Evolutionary conservation across 768 basidiomycete genomes (phyloP), one percentile per base, ranked within the genome.

Genomic region (Dacryopinax spathularia): DNA sequence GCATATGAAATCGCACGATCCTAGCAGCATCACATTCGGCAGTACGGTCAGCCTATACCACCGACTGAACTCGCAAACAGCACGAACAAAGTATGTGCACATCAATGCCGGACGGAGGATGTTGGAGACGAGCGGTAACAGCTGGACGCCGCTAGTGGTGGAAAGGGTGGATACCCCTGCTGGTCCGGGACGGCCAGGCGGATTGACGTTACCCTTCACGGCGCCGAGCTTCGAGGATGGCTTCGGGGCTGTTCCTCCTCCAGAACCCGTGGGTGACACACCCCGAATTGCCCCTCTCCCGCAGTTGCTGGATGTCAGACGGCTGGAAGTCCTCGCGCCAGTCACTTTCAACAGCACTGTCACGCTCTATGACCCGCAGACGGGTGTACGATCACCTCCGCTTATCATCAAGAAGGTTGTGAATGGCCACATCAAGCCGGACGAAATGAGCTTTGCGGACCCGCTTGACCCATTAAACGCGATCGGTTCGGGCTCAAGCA

Each of bases 61-160:
- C 73, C 87, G 93, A 70, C 91, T 97, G 80, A 93, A 95, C 75
- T 90, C 89, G 15, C 93, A 97, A 76, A 92, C 93, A 36, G 92
- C 95, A 65, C 87, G 93, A 71, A 96, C 93, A 64, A 95, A 95
- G 78, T 97, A 94, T 75, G 92, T 97, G 89, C 90, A 89, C 62
- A 86, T 94, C 72, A 91, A 94, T 68, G 83, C 85, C 68, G 84
- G 82, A 61, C 84, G 86, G 70, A 77, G 48, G 4, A 20, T 56
- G 48, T 29, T 56, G 29, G 48, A 56, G 29, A 56, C 48, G 48
- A 56, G 48, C 18, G 48, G 48, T 56, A 29, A 22, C 48, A 56
- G 48, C 48, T 56, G 48, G 48, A 56, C 48, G 20, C 48, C 48
- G 29, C 48, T 56, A 10, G 48, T 56, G 48, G 48, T 56, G 13